Evolutionary conservation across 2,329 filamentous ascomycete genomes (phyloP), one percentile per base, ranked within the genome.

Genomic region (Alternaria burnsii): DNA sequence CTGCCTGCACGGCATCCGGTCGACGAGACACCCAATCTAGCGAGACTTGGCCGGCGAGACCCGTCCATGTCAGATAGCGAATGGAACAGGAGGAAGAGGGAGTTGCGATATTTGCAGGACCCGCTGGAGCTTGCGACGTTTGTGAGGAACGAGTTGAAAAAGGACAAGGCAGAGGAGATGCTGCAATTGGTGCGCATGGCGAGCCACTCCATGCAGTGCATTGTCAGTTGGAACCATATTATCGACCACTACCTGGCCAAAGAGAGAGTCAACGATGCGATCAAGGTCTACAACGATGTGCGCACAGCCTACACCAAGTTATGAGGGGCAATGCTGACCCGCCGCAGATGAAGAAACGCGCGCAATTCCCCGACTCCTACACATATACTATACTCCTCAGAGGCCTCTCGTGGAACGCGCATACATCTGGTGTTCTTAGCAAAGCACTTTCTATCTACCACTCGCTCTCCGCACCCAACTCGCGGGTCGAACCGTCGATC

Each of bases 251-350:
- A 87, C 63, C 80, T 97, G 76, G 79, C 84, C 42, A 82, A 87
- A 24, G 82, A 86, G 42, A 84, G 84, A 52, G 78, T 93, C 34
- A 84, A 84, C 61, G 80, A 83, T 20, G 94, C 91, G 18, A 80
- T 97, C 58, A 93, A 91, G 79, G 82, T 93, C n/a, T 97, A 89
- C 81, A 97, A 97, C 77, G 94, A 98, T 78, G 91, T 91, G 77
- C 64, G 83, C 60, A 38, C 24, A 3, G 12, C 22, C 32, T 4
- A 53, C 26, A 26, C 36, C 28, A 14, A 16, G 14, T 28, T 11
- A 20, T 40, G 34, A 7, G 50, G 40, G 32, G 11, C 8, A 38
- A 36, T 34, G 44, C 69, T 74, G 61, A 72, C 56, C 11, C 57
- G n/a, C 30, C 12, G 12, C 26, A 72, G 91, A 98, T 99, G 94